A percentile compares a stretch with the other conserved stretches of the same genome.
Evolutionary conservation across 495 filamentous ascomycete species (phyloP).

Genomic region (Paragyromitra xinjiangensis): DNA sequence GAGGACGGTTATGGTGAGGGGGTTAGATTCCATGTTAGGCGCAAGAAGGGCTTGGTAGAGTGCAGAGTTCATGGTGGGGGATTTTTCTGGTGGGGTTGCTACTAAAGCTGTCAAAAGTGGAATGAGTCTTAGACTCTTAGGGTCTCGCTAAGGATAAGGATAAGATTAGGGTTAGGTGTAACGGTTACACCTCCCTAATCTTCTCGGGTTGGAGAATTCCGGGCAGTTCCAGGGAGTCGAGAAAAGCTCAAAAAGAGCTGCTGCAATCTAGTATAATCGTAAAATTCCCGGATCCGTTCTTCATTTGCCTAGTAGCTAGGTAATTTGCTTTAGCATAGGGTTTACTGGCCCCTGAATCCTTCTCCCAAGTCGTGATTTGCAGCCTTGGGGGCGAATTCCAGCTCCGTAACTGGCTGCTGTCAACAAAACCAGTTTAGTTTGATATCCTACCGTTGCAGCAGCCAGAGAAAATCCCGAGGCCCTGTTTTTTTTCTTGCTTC

Average conservation of each 20-base stretch:
- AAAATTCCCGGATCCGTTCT: background rate
- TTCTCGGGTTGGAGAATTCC: background rate
- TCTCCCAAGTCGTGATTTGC: slow-evolving; percentile 4
- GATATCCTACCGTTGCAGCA: background rate
- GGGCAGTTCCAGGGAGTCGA: background rate
- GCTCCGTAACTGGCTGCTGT: background rate
- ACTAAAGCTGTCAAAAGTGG: slow-evolving; percentile 1
- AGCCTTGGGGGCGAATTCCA: background rate
- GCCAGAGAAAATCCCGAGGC: background rate
- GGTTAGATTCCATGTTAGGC: slow-evolving; percentile 42
- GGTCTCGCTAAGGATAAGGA: slow-evolving; percentile 5
- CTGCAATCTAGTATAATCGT: slow-evolving; percentile 1
- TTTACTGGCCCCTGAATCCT: slow-evolving; percentile 11
- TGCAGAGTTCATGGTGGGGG: slow-evolving; percentile 34
- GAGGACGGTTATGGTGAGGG: slow-evolving; percentile 52
- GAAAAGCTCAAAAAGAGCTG: slow-evolving; percentile 10
- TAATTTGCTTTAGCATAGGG: background rate
- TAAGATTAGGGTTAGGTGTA: slow-evolving; percentile 34
- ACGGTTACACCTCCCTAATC: slow-evolving; percentile 10
- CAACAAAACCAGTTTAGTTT: slow-evolving; percentile 26
- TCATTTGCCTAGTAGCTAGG: background rate
- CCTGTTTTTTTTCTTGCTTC: slow-evolving; percentile 10
- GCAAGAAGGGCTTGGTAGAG: slow-evolving; percentile 49
- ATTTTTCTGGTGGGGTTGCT: slow-evolving; percentile 14
- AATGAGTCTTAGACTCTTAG: slow-evolving; percentile 4